Percentiles rank a stretch among this genome's conserved stretches.
Conservation (phyloP, 768 basidiomycete species). For the Melanogaster broomeanus region DNA sequence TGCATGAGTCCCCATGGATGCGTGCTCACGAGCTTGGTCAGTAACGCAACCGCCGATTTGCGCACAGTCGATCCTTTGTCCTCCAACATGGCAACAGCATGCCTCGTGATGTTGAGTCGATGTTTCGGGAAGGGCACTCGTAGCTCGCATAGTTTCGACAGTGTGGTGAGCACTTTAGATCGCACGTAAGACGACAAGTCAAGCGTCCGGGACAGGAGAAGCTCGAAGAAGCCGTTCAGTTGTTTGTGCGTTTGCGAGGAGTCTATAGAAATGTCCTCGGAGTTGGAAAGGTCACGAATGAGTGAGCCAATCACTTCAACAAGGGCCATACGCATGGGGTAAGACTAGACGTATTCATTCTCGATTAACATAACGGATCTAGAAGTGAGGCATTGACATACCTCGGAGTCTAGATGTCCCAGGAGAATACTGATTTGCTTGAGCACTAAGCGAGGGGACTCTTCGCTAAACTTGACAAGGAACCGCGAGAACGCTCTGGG, state of each 20-base stretch:
- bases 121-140: constrained; percentile 85
- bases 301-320: constrained; percentile 88
- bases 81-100: constrained; percentile 78
- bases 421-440: constrained; percentile 89
- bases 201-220: constrained; percentile 83
- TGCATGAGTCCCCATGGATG: constrained; percentile 88
- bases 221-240: constrained; percentile 76
- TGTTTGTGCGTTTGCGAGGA: constrained; percentile 60
- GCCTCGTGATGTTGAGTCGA: constrained; percentile 69
- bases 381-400: constrained; percentile 29
- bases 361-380: background rate
- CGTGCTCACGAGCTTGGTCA: constrained; percentile 75
- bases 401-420: constrained; percentile 90
- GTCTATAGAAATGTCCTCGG: constrained; percentile 48
- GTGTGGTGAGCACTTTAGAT: constrained; percentile 77
- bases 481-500: constrained; percentile 86
- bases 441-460: constrained; percentile 74
- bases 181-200: constrained; percentile 92
- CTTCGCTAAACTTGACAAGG: constrained; percentile 77
- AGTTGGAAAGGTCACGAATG: constrained; percentile 74
- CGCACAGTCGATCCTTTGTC: constrained; percentile 92
- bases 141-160: constrained; percentile 76
- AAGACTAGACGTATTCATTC: constrained; percentile 55
- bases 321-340: constrained; percentile 94
- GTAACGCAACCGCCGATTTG: constrained; percentile 74